Evolutionary conservation across 2,329 filamentous ascomycete genomes (phyloP), one percentile per base, ranked within the genome.

Genomic region (Penicillium sp.): DNA sequence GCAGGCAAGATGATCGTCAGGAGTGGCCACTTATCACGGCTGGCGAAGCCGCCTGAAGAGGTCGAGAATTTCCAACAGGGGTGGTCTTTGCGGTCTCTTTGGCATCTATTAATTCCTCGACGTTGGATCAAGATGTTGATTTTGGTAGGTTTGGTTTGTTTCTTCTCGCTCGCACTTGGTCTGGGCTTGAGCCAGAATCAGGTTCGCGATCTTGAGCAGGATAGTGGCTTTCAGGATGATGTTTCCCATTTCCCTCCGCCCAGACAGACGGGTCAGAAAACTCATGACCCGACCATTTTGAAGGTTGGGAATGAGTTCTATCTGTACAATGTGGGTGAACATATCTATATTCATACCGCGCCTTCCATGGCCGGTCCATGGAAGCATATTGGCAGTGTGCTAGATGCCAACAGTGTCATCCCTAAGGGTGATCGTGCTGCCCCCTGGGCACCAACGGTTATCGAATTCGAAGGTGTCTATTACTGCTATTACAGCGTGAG

Each of bases 401-500:
- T 75, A 1, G 61, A 68, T 16, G 64, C 54, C 21, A 65, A 70
- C 29, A 73, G 71, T 48, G 54, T 71, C 42, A 74, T 75, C 47
- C 59, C 62, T 2, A 74, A 74, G 50, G 72, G 71, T 19, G 65
- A 74, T 46, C 67, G 66, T 16, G 65, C 60, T 19, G 64, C 59
- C 5, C 73, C 71, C 0, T 75, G 73, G 85, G 87, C 88, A 1
- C 88, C 88, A 0, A 86, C 87, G 55, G 82, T 89, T 3, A 69
- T 78, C 29, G 74, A 81, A 8, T 76, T 88, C 26, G 82, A 81
- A 57, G 77, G 75, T 45, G 79, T 76, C 0, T 90, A 87, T 74
- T 85, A 88, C 64, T 76, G 85, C 46, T 89, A 87, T 78, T 89
- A 90, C 73, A 79, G 83, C 9, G 85, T 88, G 29, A 85, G 81